Conservation (phyloP, 768 basidiomycete species). For the Tephrocybe sp. region DNA sequence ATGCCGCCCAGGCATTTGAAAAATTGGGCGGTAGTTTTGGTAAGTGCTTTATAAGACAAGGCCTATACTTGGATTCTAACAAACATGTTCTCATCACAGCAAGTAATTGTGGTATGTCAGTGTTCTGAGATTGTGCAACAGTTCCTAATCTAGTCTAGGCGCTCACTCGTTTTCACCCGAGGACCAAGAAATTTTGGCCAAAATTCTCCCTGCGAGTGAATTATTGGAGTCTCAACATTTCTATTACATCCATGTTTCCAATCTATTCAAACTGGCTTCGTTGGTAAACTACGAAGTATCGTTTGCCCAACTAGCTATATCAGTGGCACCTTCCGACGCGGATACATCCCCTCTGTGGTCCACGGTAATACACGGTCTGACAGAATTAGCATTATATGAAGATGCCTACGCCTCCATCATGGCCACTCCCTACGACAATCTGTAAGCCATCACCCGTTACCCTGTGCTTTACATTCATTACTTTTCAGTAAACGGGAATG, state of each 20-base stretch:
- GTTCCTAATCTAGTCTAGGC: constrained; percentile 29
- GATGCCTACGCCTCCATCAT: constrained; percentile 84
- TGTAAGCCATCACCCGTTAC: constrained; percentile 52
- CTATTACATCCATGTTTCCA: constrained; percentile 76
- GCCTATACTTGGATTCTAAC: not conserved
- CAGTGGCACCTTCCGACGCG: constrained; percentile 50
- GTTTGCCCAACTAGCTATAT: constrained; percentile 80
- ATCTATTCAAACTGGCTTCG: constrained; percentile 64
- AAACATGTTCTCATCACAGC: not conserved
- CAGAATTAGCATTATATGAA: constrained; percentile 73
- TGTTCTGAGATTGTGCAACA: not conserved
- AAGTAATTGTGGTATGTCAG: constrained; percentile 10
- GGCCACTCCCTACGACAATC: constrained; percentile 67
- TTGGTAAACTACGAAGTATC: constrained; percentile 60
- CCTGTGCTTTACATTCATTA: constrained; percentile 2
- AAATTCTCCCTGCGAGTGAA: constrained; percentile 57
- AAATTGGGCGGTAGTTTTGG: constrained; percentile 75
- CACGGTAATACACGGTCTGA: constrained; percentile 71
- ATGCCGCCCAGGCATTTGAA: constrained; percentile 71
- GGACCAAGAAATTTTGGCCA: constrained; percentile 59
- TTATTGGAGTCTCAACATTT: constrained; percentile 59
- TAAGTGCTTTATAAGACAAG: constrained; percentile 30
- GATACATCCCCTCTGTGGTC: constrained; percentile 76
- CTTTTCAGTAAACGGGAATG: constrained; percentile 72
- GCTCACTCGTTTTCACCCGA: constrained; percentile 50